Evolutionary conservation across 164 flowering plant species (phyloP).

Genomic region (Magnolia changhungtana): DNA sequence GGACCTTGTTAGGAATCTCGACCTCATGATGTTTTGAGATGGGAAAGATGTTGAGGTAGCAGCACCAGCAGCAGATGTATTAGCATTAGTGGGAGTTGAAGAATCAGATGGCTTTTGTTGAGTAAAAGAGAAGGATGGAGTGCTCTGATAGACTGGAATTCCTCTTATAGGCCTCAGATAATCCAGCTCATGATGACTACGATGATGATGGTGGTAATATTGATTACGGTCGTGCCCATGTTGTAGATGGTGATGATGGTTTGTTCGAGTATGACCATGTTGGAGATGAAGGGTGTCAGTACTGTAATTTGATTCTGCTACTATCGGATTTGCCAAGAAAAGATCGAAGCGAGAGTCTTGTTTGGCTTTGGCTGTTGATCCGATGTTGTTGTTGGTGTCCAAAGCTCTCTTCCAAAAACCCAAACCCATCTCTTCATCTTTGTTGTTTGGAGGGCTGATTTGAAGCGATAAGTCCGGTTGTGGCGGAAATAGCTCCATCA

Average conservation of each 20-base stretch:
- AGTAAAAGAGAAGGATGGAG: slow-evolving; percentile 33
- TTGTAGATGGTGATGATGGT: slow-evolving; percentile 8
- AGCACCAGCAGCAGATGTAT: slow-evolving; percentile 1
- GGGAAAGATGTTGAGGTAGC: slow-evolving; percentile 22
- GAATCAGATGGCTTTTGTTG: slow-evolving; percentile 32
- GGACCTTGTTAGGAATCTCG: slow-evolving; percentile 57
- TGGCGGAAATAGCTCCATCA: slow-evolving; percentile 90
- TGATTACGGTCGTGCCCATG: slow-evolving; percentile 17
- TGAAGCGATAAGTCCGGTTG: slow-evolving; percentile 92
- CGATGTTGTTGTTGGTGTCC: slow-evolving; percentile 30
- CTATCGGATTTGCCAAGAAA: slow-evolving; percentile 52
- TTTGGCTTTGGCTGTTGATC: slow-evolving; percentile 10
- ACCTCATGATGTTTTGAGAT: slow-evolving; percentile 50
- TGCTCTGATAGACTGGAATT: slow-evolving; percentile 71
- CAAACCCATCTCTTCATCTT: slow-evolving; percentile 57
- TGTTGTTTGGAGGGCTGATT: slow-evolving; percentile 83
- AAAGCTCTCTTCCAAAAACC: slow-evolving; percentile 76
- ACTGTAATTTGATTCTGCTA: slow-evolving; percentile 18
- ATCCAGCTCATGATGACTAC: slow-evolving; percentile 38
- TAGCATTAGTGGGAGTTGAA: slow-evolving; percentile 11
- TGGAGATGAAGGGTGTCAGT: slow-evolving; percentile 19
- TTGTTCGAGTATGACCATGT: slow-evolving; percentile 9
- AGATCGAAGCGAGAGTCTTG: slow-evolving; percentile 41
- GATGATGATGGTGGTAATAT: slow-evolving; percentile 23
- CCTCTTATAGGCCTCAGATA: slow-evolving; percentile 83